phyloP scores from a whole-genome alignment of 2,329 filamentous ascomycete genomes.

The Monosporascus sp. region DNA sequence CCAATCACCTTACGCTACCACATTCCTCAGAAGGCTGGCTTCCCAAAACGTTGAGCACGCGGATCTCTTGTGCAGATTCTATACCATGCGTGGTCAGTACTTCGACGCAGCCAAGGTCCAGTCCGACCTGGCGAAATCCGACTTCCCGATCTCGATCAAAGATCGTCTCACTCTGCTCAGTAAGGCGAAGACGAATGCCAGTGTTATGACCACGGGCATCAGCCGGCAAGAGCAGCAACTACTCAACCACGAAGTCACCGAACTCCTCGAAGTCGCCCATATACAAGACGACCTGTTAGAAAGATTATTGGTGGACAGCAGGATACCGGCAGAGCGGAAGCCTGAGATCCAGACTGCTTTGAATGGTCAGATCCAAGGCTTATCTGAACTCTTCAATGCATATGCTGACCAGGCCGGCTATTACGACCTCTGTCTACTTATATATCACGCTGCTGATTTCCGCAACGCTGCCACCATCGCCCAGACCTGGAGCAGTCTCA shows the following conservation, averaged over 20 bases:
- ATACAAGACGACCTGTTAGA: constrained; percentile 91
- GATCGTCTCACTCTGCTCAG: constrained; percentile 86
- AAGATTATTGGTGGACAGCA: constrained; percentile 66
- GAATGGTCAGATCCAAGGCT: constrained; percentile 70
- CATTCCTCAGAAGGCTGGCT: constrained; percentile 77
- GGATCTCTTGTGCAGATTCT: constrained; percentile 89
- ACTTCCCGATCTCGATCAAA: constrained; percentile 73
- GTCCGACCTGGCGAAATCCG: constrained; percentile 74
- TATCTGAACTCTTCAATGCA: constrained; percentile 85
- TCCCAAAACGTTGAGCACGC: constrained; percentile 70
- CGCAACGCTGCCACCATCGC: constrained; percentile 80
- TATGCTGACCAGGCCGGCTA: constrained; percentile 90
- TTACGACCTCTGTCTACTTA: constrained; percentile 87
- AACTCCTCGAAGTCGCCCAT: constrained; percentile 85
- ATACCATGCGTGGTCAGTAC: constrained; percentile 77
- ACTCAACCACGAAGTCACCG: constrained; percentile 77
- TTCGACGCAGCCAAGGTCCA: constrained; percentile 87
- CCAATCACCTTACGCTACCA: constrained; percentile 78
- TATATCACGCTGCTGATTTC: constrained; percentile 89
- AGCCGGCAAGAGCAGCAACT: constrained; percentile 78
- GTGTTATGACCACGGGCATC: constrained; percentile 71
- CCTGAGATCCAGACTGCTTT: constrained; percentile 62
- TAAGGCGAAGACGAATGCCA: constrained; percentile 87
- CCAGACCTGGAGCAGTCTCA: constrained; percentile 77
- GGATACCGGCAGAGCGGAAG: constrained; percentile 61